A percentile compares a stretch with the other conserved stretches of the same genome.
These are phyloP conservation scores for Solanum peruvianum DNA, from an alignment of 257 asterid species.

Conservation along the genomic window DNA sequence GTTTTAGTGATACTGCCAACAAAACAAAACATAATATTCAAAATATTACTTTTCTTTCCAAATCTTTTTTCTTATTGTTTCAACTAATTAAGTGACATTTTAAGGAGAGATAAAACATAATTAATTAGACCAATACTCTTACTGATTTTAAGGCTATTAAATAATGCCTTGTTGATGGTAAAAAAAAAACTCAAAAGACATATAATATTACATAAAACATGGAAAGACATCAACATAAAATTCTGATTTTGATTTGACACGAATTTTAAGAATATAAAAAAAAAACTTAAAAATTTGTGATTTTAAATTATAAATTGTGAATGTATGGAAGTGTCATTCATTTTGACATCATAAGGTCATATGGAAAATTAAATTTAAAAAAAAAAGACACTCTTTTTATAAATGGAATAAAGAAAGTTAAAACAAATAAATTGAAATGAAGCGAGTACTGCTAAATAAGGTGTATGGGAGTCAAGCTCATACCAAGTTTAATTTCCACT, in stretches of 20 bases:
- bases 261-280: background rate
- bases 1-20: constrained; percentile 44
- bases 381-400: background rate
- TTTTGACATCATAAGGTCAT: background rate
- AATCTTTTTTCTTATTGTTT: background rate
- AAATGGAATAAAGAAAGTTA: background rate
- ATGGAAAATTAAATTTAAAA: background rate
- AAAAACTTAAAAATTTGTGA: background rate
- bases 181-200: background rate
- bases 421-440: background rate
- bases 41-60: background rate
- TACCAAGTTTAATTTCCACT: background rate
- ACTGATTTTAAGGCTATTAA: background rate
- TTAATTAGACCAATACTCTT: background rate
- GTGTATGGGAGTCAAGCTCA: background rate
- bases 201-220: background rate
- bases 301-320: background rate
- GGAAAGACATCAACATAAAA: background rate
- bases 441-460: background rate
- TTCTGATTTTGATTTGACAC: background rate
- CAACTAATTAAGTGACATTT: background rate
- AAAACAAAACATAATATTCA: background rate
- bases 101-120: background rate
- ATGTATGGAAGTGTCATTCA: background rate
- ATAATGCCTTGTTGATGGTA: background rate